Evolutionary conservation across 2,329 filamentous ascomycete genomes (phyloP), one percentile per base, ranked within the genome.

Genomic region (Chrysoporthe puriensis): DNA sequence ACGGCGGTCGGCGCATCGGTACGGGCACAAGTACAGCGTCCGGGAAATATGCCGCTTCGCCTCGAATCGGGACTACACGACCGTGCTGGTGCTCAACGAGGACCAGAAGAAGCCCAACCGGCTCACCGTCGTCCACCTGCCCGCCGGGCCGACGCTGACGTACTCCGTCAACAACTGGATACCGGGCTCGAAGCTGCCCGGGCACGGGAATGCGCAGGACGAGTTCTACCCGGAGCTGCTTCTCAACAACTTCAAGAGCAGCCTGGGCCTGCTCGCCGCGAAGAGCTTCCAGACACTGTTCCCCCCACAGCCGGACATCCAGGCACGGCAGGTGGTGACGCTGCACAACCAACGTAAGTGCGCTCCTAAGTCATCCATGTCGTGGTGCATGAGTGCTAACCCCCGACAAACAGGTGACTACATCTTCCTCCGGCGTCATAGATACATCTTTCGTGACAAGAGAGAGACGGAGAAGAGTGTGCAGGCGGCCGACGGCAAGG

Each of bases 261-360:
- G 95, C 0, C 85, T 99, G 1, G 96, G 96, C 80, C 84, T 97
- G 11, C 83, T 98, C 50, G 93, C 94, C 0, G 95, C 94, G 9
- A 90, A 93, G 74, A 83, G 97, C 1, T 96, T 99, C 82, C 87
- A 91, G 71, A 88, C 86, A 0, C 79, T 96, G 40, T 96, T 93
- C 79, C 96, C 95, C 0, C 87, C 90, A 0, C 87, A 88, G 56
- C 95, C 96, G 0, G 93, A 98, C 74, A 83, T 98, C 6, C 85
- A 91, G 72, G 95, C 95, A 4, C 85, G 95, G 34, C 94, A 97
- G 75, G 94, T 97, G 1, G 89, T 97, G 9, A 97, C 95, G 0
- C 81, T 97, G 63, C 94, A 97, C 79, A 97, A 97, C 74, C 94
- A 97, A 82, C 90, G 95, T 71, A 95, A 98, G 79, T 98, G 95